Evolutionary conservation across 768 basidiomycete species (phyloP).

Genomic region (Arthromyces matolae): DNA sequence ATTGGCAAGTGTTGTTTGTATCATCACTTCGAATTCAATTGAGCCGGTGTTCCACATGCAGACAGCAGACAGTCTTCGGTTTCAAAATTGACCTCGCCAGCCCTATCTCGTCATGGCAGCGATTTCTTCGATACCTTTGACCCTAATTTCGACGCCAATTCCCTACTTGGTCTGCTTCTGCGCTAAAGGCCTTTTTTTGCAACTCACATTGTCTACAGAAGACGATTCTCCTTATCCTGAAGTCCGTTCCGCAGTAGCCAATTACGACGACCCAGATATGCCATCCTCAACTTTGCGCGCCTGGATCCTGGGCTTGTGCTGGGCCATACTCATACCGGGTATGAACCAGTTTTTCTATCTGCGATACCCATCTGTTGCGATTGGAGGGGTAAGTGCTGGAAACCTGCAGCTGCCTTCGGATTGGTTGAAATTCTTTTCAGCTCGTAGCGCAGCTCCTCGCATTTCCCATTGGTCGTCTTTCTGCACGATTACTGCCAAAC

Average conservation of each 20-base stretch:
- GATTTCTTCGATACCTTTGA: conserved; percentile 31
- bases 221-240: conserved; percentile 87
- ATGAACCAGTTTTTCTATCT: conserved; percentile 80
- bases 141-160: conserved; percentile 33
- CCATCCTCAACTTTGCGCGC: conserved; percentile 56
- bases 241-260: conserved; percentile 72
- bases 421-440: too few relatives aligned
- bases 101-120: conserved; percentile 24
- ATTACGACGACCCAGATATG: conserved; percentile 66
- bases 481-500: conserved; percentile 58
- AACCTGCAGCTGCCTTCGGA: too few relatives aligned
- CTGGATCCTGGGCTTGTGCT: conserved; percentile 54
- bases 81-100: conserved; percentile 22
- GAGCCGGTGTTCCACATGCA: background rate
- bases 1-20: conserved; percentile 23
- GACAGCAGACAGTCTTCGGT: conserved; percentile 20
- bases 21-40: background rate
- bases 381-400: conserved; percentile 51
- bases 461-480: conserved; percentile 64
- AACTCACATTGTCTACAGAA: conserved; percentile 20
- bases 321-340: conserved; percentile 61
- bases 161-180: conserved; percentile 18
- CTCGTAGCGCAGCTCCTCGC: conserved; percentile 70
- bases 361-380: conserved; percentile 61
- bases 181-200: background rate